Conservation (phyloP, 2,329 filamentous ascomycete species). For the Diplodia seriata region DNA sequence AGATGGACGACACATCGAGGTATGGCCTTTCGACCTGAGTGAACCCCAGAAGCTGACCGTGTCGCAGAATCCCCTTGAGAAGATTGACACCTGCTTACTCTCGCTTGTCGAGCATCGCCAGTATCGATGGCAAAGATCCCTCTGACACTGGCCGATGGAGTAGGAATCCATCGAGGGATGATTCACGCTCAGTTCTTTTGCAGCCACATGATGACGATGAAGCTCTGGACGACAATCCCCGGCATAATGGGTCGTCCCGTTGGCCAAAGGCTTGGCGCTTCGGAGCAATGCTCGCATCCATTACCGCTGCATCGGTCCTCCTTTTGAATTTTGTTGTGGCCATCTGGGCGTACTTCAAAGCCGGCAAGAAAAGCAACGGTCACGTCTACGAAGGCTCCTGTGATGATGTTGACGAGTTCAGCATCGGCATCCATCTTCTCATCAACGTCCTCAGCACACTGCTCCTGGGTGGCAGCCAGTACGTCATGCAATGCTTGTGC, state of each 20-base stretch:
- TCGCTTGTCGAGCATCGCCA: background rate
- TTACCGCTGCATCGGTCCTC: background rate
- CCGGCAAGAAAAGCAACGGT: background rate
- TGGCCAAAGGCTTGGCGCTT: conserved; percentile 12
- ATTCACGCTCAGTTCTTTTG: background rate
- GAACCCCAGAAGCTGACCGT: background rate
- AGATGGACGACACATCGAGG: background rate
- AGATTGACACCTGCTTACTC: background rate
- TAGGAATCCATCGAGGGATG: too few species aligned
- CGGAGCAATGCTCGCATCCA: background rate
- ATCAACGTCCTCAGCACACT: conserved; percentile 29
- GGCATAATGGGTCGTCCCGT: background rate
- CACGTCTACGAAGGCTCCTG: background rate
- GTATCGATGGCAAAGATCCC: background rate
- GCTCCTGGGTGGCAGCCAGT: conserved; percentile 7
- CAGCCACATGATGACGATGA: background rate
- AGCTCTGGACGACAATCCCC: background rate
- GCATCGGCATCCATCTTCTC: conserved; percentile 49
- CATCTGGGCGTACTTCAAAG: conserved; percentile 12
- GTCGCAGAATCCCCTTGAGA: background rate
- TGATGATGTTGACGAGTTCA: background rate
- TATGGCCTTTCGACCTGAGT: background rate
- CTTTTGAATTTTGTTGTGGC: background rate
- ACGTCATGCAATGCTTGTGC: conserved; percentile 10
- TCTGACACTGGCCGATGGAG: background rate